phyloP scores from a whole-genome alignment of 169 alveolate genomes.

The Plasmodium inui region DNA sequence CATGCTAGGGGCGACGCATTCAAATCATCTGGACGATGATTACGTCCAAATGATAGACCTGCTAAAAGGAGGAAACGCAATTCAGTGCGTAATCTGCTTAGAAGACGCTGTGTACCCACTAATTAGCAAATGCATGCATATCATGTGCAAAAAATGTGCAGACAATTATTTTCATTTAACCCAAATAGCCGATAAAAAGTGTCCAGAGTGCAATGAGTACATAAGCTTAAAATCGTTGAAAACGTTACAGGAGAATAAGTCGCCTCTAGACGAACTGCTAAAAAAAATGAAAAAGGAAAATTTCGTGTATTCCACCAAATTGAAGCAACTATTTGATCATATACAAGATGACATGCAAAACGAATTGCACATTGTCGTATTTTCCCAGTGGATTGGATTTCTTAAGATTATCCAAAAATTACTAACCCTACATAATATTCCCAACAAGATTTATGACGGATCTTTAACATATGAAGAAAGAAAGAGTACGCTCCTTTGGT shows the following conservation, averaged over 20 bases:
- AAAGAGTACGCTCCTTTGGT: conserved; percentile 57
- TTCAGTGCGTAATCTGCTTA: conserved; percentile 64
- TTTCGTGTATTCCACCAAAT: conserved; percentile 65
- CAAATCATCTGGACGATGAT: conserved; percentile 31
- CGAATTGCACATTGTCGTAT: conserved; percentile 70
- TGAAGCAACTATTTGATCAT: conserved; percentile 64
- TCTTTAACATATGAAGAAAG: conserved; percentile 60
- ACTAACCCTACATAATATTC: conserved; percentile 48
- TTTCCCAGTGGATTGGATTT: conserved; percentile 77
- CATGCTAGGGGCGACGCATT: conserved; percentile 28
- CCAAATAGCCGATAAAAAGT: conserved; percentile 68
- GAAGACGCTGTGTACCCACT: conserved; percentile 58
- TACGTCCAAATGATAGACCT: conserved; percentile 29
- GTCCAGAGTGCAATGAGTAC: conserved; percentile 53
- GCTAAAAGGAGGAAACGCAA: conserved; percentile 37
- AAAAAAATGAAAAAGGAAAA: conserved; percentile 72
- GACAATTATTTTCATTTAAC: conserved; percentile 64
- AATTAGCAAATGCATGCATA: conserved; percentile 71
- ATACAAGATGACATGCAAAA: conserved; percentile 63
- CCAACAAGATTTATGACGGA: conserved; percentile 71
- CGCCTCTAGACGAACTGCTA: conserved; percentile 52
- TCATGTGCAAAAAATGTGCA: conserved; percentile 74
- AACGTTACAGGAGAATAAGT: conserved; percentile 64
- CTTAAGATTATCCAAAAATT: conserved; percentile 67
- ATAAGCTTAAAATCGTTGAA: conserved; percentile 64